Conservation (phyloP, 306 rosid species). For the Rosa chinensis region DNA sequence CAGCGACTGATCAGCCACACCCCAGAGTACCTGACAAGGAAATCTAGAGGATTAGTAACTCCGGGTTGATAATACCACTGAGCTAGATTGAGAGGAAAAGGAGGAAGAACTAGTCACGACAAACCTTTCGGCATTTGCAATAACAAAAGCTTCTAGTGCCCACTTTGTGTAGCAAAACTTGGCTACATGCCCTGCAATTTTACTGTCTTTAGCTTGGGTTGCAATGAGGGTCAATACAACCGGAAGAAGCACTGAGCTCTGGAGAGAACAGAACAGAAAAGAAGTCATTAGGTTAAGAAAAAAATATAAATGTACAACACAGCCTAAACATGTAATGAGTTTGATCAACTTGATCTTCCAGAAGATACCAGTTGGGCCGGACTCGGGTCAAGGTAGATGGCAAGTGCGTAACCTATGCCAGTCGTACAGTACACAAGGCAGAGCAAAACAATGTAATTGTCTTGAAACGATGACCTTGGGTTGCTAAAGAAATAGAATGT, state of each 20-base stretch:
- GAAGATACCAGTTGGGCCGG: slow-evolving; percentile 43
- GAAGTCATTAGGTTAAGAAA: neutral
- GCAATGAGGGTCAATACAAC: slow-evolving; percentile 40
- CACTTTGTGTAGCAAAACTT: slow-evolving; percentile 35
- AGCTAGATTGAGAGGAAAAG: neutral
- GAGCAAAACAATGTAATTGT: slow-evolving; percentile 38
- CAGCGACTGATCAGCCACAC: slow-evolving; percentile 91
- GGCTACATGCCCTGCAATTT: slow-evolving; percentile 24
- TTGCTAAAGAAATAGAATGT: slow-evolving; percentile 42
- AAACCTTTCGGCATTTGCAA: slow-evolving; percentile 42
- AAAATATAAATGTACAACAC: neutral
- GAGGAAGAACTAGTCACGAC: neutral
- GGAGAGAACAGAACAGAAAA: slow-evolving; percentile 10
- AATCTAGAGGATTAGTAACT: neutral
- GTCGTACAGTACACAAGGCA: slow-evolving; percentile 44
- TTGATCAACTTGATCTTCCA: neutral
- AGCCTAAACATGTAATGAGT: neutral
- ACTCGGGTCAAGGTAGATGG: slow-evolving; percentile 40
- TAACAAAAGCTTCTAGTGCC: slow-evolving; percentile 44
- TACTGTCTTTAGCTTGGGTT: slow-evolving; percentile 33
- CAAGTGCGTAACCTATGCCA: slow-evolving; percentile 41
- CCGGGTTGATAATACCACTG: neutral
- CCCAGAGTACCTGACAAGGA: slow-evolving; percentile 64
- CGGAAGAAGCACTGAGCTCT: slow-evolving; percentile 44
- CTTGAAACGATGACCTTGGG: slow-evolving; percentile 39